These are phyloP conservation scores for Sporothrix protearum DNA, from an alignment of 2,329 filamentous ascomycete genomes.

Conservation along the genomic window DNA sequence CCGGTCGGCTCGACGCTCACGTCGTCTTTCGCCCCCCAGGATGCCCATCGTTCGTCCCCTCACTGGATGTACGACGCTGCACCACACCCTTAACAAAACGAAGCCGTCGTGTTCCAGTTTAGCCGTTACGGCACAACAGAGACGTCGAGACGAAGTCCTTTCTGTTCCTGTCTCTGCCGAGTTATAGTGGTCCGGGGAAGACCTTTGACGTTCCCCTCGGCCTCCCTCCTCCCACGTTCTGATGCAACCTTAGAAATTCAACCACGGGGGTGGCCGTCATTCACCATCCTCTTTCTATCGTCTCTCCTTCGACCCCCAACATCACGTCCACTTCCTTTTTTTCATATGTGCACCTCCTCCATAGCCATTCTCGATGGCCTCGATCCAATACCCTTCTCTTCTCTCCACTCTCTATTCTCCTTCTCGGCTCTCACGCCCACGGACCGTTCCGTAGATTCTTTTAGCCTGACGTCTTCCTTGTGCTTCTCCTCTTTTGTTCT, in stretches of 20 bases:
- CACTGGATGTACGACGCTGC: background rate
- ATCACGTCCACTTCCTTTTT: background rate
- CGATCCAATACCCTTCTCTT: background rate
- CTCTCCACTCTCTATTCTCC: background rate
- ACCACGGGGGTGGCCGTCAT: background rate
- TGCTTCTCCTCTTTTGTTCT: background rate
- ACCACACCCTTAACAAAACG: background rate
- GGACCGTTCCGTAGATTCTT: conserved; percentile 5
- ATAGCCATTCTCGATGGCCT: background rate
- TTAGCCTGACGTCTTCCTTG: background rate
- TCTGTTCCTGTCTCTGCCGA: background rate
- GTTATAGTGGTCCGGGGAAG: background rate
- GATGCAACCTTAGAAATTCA: background rate
- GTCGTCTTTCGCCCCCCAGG: too few species aligned
- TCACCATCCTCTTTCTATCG: background rate
- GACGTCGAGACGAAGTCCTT: background rate
- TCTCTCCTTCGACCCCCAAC: background rate
- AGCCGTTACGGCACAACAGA: too few species aligned
- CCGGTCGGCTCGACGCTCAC: too few species aligned
- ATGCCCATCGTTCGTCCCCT: background rate
- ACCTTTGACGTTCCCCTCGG: background rate
- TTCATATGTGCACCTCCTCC: background rate
- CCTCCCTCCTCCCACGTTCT: background rate
- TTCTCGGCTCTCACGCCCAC: background rate
- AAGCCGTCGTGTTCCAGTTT: background rate